Conservation (phyloP, 257 asterid species). For the Petrea volubilis region DNA sequence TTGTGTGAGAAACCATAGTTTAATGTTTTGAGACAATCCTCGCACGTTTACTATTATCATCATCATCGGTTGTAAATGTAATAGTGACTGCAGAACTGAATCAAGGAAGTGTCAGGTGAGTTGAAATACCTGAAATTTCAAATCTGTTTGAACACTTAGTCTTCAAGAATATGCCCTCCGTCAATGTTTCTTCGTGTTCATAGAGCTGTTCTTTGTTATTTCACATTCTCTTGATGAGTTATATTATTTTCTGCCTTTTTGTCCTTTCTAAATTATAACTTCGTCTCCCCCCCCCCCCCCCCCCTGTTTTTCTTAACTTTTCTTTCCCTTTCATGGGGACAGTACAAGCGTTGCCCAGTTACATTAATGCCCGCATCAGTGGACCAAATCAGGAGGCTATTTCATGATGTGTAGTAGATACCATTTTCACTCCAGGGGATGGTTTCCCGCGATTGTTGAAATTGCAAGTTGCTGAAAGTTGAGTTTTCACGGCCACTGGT, state of each 20-base stretch:
- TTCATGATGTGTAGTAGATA: slow-evolving; percentile 63
- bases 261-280: background rate
- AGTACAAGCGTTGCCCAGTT: slow-evolving; percentile 96
- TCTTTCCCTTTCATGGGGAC: slow-evolving; percentile 23
- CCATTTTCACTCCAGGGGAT: background rate
- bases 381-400: slow-evolving; percentile 91
- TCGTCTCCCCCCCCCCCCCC: background rate
- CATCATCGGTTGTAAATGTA: background rate
- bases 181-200: background rate
- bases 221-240: background rate
- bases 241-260: background rate
- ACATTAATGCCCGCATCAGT: slow-evolving; percentile 84
- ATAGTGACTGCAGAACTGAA: background rate
- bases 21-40: background rate
- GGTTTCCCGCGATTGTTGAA: background rate
- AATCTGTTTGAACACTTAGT: background rate
- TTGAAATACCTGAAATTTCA: background rate
- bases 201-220: background rate
- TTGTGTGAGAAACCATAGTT: background rate
- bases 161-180: background rate
- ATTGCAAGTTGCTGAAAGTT: background rate
- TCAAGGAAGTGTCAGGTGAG: background rate
- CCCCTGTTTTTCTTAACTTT: background rate
- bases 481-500: background rate
- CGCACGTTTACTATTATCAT: background rate